These are phyloP conservation scores for Colletotrichum tropicale DNA, from an alignment of 2,329 filamentous ascomycete species.

Conservation along the genomic window DNA sequence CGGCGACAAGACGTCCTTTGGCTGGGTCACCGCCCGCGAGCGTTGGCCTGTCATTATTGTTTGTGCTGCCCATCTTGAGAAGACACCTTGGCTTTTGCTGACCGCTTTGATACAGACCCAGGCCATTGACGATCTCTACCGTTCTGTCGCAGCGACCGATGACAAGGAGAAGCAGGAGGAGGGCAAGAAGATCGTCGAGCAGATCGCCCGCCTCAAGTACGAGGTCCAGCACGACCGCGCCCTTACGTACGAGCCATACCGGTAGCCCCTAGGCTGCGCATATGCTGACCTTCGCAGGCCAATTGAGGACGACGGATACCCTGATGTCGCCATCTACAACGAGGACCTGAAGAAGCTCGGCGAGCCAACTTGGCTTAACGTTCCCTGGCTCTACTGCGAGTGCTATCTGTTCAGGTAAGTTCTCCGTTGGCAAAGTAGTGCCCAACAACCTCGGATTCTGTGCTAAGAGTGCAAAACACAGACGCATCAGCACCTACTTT, in stretches of 20 bases:
- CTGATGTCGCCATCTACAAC: slow-evolving; percentile 84
- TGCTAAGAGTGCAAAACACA: slow-evolving; percentile 26
- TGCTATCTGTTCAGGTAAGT: slow-evolving; percentile 87
- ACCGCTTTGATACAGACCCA: slow-evolving; percentile 67
- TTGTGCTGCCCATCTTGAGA: slow-evolving; percentile 28
- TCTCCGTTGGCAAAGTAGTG: background rate
- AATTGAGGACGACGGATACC: slow-evolving; percentile 75
- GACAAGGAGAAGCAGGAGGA: slow-evolving; percentile 73
- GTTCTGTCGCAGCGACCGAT: slow-evolving; percentile 63
- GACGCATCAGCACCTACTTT: slow-evolving; percentile 83
- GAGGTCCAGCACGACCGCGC: slow-evolving; percentile 89
- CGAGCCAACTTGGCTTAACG: slow-evolving; percentile 79
- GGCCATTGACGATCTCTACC: slow-evolving; percentile 93
- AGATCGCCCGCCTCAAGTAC: slow-evolving; percentile 86
- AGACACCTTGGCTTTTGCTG: slow-evolving; percentile 10
- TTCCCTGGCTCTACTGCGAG: slow-evolving; percentile 89
- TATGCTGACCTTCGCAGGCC: slow-evolving; percentile 54
- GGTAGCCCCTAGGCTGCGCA: background rate
- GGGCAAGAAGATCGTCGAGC: slow-evolving; percentile 84
- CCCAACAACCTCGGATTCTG: background rate
- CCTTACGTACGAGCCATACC: slow-evolving; percentile 68
- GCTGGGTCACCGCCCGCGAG: slow-evolving; percentile 80
- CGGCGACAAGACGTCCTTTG: slow-evolving; percentile 85
- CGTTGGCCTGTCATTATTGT: slow-evolving; percentile 96
- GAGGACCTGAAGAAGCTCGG: slow-evolving; percentile 78